phyloP scores from a whole-genome alignment of 202 grass and related monocot genomes.

The Digitaria exilis region DNA sequence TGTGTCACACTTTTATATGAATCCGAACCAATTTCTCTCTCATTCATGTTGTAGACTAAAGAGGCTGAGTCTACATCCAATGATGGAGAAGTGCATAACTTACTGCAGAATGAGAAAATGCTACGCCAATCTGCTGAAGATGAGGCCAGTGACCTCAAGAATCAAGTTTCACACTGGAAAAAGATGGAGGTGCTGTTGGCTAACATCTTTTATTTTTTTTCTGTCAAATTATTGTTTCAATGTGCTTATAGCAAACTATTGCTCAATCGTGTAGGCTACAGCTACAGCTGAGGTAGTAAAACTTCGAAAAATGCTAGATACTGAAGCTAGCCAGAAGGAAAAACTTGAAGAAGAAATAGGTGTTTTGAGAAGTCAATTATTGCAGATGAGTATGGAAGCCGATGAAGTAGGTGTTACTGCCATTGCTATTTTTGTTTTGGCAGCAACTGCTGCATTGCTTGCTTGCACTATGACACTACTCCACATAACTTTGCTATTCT shows the following conservation, averaged over 20 bases:
- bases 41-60: slow-evolving; percentile 42
- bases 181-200: slow-evolving; percentile 74
- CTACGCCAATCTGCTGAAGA: slow-evolving; percentile 72
- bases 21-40: slow-evolving; percentile 27
- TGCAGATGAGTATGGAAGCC: slow-evolving; percentile 92
- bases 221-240: slow-evolving; percentile 18
- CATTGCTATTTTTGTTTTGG: not conserved
- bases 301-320: slow-evolving; percentile 77
- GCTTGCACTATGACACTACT: slow-evolving; percentile 24
- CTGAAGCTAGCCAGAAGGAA: slow-evolving; percentile 82
- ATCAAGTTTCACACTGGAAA: slow-evolving; percentile 98
- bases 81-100: slow-evolving; percentile 61
- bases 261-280: slow-evolving; percentile 56
- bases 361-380: slow-evolving; percentile 78
- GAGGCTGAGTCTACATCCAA: slow-evolving; percentile 56
- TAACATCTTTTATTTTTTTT: slow-evolving; percentile 15
- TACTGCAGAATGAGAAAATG: slow-evolving; percentile 85
- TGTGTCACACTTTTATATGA: not conserved
- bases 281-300: slow-evolving; percentile 80
- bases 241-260: slow-evolving; percentile 30
- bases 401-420: slow-evolving; percentile 72
- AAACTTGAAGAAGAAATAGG: slow-evolving; percentile 96
- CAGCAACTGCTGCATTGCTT: not conserved
- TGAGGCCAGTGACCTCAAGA: slow-evolving; percentile 79
- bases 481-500: slow-evolving; percentile 1